A percentile compares a stretch with the other conserved stretches of the same genome.
phyloP scores from a whole-genome alignment of 139 green algal genomes.

The Chloropicon primus region DNA sequence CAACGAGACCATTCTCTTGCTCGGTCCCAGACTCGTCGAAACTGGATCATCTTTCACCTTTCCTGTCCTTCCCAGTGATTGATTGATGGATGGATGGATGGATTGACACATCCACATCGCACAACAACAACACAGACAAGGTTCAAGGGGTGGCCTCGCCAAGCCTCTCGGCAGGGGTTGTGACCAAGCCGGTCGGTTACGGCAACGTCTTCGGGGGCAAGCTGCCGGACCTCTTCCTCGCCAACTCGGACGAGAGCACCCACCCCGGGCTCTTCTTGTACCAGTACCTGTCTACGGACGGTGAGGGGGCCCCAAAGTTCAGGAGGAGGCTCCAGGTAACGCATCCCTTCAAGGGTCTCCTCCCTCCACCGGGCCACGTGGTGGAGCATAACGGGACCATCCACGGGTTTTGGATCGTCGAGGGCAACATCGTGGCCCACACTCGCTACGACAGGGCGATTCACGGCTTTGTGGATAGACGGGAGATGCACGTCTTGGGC shows the following conservation, averaged over 20 bases:
- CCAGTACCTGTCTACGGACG: conserved; percentile 1
- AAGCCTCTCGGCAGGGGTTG: neutral
- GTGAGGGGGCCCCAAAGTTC: neutral
- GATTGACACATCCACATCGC: neutral
- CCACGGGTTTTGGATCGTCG: conserved; percentile 18
- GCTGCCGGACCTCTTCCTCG: conserved; percentile 8
- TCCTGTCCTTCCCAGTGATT: too few species aligned
- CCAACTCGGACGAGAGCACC: conserved; percentile 9
- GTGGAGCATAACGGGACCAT: neutral
- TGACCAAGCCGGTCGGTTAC: conserved; percentile 7
- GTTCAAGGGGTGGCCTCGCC: neutral
- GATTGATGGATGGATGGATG: too few species aligned
- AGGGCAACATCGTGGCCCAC: conserved; percentile 18
- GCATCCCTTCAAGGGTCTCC: conserved; percentile 17
- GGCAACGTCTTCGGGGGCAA: conserved; percentile 5
- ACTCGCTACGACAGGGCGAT: conserved; percentile 12
- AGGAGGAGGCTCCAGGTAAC: conserved; percentile 7
- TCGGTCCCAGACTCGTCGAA: too few species aligned
- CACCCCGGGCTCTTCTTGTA: conserved; percentile 12
- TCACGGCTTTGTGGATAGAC: conserved; percentile 11
- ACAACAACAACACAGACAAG: neutral
- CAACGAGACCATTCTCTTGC: too few species aligned
- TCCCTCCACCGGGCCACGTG: conserved; percentile 1
- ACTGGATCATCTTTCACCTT: too few species aligned
- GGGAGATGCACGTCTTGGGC: conserved; percentile 14